Base-by-base conservation (phyloP, 2,329 filamentous ascomycete genomes). In the Aureobasidium sp. region DNA sequence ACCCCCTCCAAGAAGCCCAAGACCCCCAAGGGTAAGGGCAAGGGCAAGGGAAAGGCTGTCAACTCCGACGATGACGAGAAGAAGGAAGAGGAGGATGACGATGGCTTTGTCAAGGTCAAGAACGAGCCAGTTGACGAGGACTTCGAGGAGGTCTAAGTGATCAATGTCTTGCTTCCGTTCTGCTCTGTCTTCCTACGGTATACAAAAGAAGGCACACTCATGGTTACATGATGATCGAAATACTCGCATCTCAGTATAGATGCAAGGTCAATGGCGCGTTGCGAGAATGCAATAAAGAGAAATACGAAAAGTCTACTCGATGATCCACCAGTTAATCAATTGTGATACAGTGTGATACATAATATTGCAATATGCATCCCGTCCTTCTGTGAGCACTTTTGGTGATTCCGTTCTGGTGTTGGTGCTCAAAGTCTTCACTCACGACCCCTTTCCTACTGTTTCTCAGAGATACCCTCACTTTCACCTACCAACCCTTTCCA, bases 1-100 rank as follows among this genome's bases (percentile, higher is more conserved):
- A 60, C 64, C 23, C 67, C 66, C 21, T 63, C 62, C 25, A 70
- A 68, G 67, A 68, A 68, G 63, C 43, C 50, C n/a, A 69, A 66
- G 63, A 38, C 21, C 17, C 37, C 55, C 25, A 40, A 38, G 45
- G 31, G 43, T 25, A 65, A 64, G 57, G 62, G 13, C 19, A 65
- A 67, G 43, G 61, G 46, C 46, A n/a, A 61, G 57, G 40, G 62
- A 6, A 57, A 38, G 21, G 61, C 55, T 11, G 60, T 61, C 21
- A 50, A 62, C 19, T 65, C 40, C 8, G 63, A 62, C 11, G 64
- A 65, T 11, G 66, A 63, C 13, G 65, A 51, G 3, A 62, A 58
- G 27, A 50, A 55, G n/a, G 66, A 63, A n/a, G 66, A 67, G 21
- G 65, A 55, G 5, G 63, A 59, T n/a, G 51, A 55, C 10, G 57